These are phyloP conservation scores for Albugo candida DNA, from an alignment of 352 stramenopile genomes.

Conservation along the genomic window DNA sequence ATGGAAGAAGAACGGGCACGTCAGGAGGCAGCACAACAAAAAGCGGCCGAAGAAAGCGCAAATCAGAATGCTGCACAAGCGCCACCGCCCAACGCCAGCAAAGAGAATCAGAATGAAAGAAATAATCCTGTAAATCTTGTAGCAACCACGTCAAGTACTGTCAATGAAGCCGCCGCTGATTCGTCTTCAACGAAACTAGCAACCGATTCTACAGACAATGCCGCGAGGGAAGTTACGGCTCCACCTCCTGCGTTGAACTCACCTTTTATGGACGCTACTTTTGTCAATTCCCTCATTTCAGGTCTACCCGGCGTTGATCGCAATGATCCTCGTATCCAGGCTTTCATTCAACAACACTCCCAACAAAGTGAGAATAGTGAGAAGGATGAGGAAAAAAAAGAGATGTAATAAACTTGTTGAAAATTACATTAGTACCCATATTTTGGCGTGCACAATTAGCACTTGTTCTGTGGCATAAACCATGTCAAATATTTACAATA, in stretches of 20 bases:
- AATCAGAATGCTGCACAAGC: constrained; percentile 14
- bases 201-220: constrained; percentile 3
- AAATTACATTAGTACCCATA: too few relatives aligned
- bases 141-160: not conserved
- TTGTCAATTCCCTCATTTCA: constrained; percentile 80
- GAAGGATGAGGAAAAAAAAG: too few relatives aligned
- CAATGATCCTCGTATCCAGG: constrained; percentile 85
- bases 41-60: constrained; percentile 50
- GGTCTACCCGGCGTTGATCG: constrained; percentile 77
- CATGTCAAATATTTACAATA: constrained; percentile 96
- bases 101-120: not conserved
- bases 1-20: constrained; percentile 97
- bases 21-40: constrained; percentile 86
- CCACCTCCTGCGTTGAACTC: constrained; percentile 58
- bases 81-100: constrained; percentile 8
- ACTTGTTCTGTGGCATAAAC: not conserved
- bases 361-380: not conserved
- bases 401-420: too few relatives aligned
- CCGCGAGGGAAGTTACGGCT: constrained; percentile 5
- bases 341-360: constrained; percentile 73
- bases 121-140: too few relatives aligned
- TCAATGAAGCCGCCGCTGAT: not conserved
- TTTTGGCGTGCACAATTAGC: too few relatives aligned
- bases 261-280: constrained; percentile 79
- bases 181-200: constrained; percentile 5